Evolutionary conservation across 2,329 filamentous ascomycete species (phyloP), one percentile per base, ranked within the genome.

Genomic region (Alternaria sp.): DNA sequence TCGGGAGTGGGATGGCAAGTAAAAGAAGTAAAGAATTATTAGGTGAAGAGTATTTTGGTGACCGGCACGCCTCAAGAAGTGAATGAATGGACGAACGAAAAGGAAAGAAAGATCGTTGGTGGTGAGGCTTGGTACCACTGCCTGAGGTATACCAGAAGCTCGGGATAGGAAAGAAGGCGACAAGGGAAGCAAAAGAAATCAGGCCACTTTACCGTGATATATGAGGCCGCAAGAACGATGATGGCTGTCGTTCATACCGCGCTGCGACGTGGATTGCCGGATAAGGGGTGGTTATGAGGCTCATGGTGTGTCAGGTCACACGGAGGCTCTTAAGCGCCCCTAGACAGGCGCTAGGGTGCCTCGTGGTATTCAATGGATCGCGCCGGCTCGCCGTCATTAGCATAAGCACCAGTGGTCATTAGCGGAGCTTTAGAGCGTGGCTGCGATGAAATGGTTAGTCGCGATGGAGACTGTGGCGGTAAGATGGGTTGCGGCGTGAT

Each of bases 191-290:
- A 30, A 56, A 59, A 57, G 65, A 72, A 70, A 74, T 74, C 74
- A 77, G 74, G 74, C 73, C 74, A 77, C 70, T 67, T 68, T 56
- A 54, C 51, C 61, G 69, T 67, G 68, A 69, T 74, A 72, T 77
- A 76, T 74, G 70, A 74, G 67, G 64, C 65, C 66, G 61, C 64
- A 61, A 62, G 54, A 57, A 54, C 61, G 63, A 60, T 52, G 54
- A 64, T 65, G 65, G 61, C 63, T 70, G 65, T 66, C 47, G 66
- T 68, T 73, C 69, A 67, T 70, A 75, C 74, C 65, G 59, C 59
- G 43, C 64, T 77, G 74, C 73, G 72, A 78, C 74, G 64, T 65
- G 65, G 46, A 69, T 28, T 72, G 74, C 71, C 68, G 60, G 71
- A 74, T 69, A 63, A 40, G 65, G 62, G 62, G 59, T 64, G 56